Conservation (phyloP, 345 rosid genomes). For the Eucalyptus globulus region DNA sequence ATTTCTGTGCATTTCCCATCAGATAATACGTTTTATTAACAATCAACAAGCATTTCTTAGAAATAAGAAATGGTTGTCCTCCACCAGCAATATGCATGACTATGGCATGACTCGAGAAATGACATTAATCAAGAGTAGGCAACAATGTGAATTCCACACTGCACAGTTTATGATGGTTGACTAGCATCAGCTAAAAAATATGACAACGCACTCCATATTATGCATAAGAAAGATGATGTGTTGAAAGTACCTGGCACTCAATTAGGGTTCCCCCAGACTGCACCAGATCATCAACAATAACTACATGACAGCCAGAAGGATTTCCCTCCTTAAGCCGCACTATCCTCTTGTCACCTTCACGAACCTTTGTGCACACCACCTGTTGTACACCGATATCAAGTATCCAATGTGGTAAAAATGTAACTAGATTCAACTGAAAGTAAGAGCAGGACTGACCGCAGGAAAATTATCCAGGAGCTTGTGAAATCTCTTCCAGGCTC, state of each 20-base stretch:
- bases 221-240: neutral
- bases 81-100: neutral
- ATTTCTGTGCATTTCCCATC: neutral
- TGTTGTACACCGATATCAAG: slow-evolving; percentile 1
- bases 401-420: neutral
- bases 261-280: slow-evolving; percentile 98
- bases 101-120: neutral
- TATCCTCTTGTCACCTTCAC: slow-evolving; percentile 89
- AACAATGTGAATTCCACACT: neutral
- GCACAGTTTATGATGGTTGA: neutral
- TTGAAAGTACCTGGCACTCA: slow-evolving; percentile 76
- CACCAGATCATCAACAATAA: slow-evolving; percentile 92
- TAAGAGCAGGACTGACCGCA: slow-evolving; percentile 28
- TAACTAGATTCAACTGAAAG: neutral
- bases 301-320: slow-evolving; percentile 84
- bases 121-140: neutral
- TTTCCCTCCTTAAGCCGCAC: slow-evolving; percentile 92
- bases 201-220: neutral
- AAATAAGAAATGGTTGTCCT: neutral
- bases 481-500: slow-evolving; percentile 99
- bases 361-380: slow-evolving; percentile 96
- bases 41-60: neutral
- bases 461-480: slow-evolving; percentile 79
- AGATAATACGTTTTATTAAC: neutral
- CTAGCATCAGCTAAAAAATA: neutral